Percentiles rank a stretch among this genome's conserved stretches.
Conservation (phyloP, 305 asterid species). For the Fraxinus sp. region DNA sequence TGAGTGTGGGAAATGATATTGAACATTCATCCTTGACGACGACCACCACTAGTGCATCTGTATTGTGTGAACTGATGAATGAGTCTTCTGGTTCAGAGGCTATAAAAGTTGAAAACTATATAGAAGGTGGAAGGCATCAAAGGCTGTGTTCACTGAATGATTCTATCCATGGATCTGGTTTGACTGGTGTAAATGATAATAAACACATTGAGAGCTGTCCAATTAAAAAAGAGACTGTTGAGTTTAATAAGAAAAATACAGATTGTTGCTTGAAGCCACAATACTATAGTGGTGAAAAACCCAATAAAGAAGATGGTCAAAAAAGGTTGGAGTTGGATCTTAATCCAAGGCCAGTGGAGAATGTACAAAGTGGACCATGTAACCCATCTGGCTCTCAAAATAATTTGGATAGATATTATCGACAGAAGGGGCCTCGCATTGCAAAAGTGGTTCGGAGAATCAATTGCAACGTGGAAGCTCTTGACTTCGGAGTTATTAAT, state of each 20-base stretch:
- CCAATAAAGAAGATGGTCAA: constrained; percentile 34
- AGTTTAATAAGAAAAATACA: constrained; percentile 23
- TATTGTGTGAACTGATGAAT: constrained; percentile 24
- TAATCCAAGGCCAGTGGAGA: constrained; percentile 44
- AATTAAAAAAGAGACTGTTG: constrained; percentile 25
- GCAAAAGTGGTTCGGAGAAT: constrained; percentile 93
- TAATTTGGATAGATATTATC: constrained; percentile 61
- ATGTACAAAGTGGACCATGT: constrained; percentile 40
- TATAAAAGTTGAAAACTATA: constrained; percentile 41
- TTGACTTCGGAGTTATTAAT: constrained; percentile 61
- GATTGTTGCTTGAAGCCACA: constrained; percentile 32
- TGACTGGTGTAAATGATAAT: constrained; percentile 25
- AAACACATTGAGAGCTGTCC: constrained; percentile 17
- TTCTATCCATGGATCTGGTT: constrained; percentile 14
- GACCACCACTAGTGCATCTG: constrained; percentile 20
- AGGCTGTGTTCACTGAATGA: constrained; percentile 12
- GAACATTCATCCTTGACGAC: constrained; percentile 24
- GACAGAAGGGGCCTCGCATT: constrained; percentile 97
- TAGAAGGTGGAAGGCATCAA: constrained; percentile 29
- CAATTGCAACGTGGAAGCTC: constrained; percentile 75
- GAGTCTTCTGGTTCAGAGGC: constrained; percentile 32
- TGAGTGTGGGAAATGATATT: constrained; percentile 21
- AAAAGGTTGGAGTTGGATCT: constrained; percentile 42
- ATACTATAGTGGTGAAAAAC: constrained; percentile 39
- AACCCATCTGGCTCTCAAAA: constrained; percentile 51